These are phyloP conservation scores for Aristolochia contorta DNA, from an alignment of 164 flowering plant genomes.

Conservation along the genomic window DNA sequence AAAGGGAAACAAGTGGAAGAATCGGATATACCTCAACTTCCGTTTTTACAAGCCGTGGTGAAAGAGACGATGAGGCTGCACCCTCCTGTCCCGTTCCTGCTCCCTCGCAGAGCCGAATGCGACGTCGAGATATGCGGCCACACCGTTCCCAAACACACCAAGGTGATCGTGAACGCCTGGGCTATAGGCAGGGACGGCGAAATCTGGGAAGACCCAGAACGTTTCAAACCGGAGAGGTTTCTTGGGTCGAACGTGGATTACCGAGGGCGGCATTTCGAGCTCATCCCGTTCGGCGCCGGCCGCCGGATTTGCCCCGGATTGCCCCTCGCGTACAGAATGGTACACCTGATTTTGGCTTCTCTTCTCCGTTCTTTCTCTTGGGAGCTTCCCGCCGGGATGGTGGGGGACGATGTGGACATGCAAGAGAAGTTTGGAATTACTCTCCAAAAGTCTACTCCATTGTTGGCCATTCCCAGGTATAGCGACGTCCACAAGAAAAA, in stretches of 20 bases:
- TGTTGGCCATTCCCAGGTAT: neutral
- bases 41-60: conserved; percentile 15
- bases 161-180: conserved; percentile 29
- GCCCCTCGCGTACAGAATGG: conserved; percentile 10
- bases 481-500: no score
- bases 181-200: conserved; percentile 26
- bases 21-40: conserved; percentile 9
- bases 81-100: conserved; percentile 10
- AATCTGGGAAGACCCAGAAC: conserved; percentile 19
- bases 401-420: conserved; percentile 1
- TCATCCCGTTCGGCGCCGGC: conserved; percentile 17
- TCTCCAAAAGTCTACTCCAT: neutral
- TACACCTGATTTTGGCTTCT: conserved; percentile 10
- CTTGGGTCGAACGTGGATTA: conserved; percentile 4
- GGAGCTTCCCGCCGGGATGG: neutral
- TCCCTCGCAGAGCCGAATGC: conserved; percentile 16
- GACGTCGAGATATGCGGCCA: conserved; percentile 24
- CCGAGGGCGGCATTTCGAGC: conserved; percentile 4
- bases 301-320: conserved; percentile 15
- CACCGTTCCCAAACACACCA: conserved; percentile 24
- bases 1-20: conserved; percentile 4
- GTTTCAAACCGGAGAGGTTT: conserved; percentile 32
- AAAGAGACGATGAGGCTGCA: conserved; percentile 15
- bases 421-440: neutral
- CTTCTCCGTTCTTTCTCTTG: conserved; percentile 9